Evolutionary conservation across 176 grass and related monocot species (phyloP).

Genomic region (Triticum timopheevii): DNA sequence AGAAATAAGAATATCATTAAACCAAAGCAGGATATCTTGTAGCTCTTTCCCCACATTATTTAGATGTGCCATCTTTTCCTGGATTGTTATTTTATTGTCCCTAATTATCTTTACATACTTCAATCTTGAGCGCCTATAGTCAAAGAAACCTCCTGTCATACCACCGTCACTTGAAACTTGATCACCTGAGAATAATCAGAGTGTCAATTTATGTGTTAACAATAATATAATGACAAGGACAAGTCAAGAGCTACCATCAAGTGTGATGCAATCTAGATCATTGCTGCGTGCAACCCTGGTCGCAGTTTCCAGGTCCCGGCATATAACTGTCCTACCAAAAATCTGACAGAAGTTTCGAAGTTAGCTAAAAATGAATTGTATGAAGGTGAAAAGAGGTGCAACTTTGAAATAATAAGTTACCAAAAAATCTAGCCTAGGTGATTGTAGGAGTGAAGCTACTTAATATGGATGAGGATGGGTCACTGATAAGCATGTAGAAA

Average conservation of each 20-base stretch:
- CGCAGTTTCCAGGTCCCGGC: conserved; percentile 75
- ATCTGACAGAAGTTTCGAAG: conserved; percentile 49
- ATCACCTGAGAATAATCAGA: conserved; percentile 62
- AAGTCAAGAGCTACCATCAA: conserved; percentile 58
- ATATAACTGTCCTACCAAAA: conserved; percentile 96
- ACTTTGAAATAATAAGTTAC: neutral
- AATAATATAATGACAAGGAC: neutral
- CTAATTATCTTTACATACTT: conserved; percentile 82
- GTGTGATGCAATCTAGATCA: conserved; percentile 88
- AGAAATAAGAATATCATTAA: neutral
- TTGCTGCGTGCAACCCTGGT: conserved; percentile 78
- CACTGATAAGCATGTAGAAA: conserved; percentile 22
- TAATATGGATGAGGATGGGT: neutral
- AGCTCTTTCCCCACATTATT: conserved; percentile 60
- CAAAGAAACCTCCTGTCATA: conserved; percentile 97
- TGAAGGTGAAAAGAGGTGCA: neutral
- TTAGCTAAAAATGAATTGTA: conserved; percentile 2
- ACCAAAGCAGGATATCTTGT: conserved; percentile 72
- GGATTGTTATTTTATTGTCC: conserved; percentile 63
- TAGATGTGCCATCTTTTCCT: conserved; percentile 58
- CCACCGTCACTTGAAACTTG: conserved; percentile 88
- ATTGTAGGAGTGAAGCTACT: conserved; percentile 10
- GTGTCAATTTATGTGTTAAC: conserved; percentile 20
- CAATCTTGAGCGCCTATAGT: conserved; percentile 80
- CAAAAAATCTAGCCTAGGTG: conserved; percentile 20